Evolutionary conservation across 2,329 filamentous ascomycete species (phyloP).

Genomic region (Cladorrhinum sp.): DNA sequence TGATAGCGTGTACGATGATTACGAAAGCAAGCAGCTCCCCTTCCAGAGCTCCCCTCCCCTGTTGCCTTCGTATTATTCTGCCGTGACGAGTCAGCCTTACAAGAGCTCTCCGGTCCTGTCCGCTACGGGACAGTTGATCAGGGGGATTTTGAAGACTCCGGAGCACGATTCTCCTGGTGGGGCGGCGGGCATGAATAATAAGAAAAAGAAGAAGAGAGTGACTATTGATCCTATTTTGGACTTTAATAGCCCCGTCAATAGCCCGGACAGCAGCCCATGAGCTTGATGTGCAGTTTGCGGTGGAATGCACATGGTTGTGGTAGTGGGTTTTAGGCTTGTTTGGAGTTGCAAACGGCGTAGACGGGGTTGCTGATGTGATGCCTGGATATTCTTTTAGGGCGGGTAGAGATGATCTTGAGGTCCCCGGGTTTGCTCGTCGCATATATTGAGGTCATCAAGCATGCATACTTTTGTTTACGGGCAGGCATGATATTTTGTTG

Average conservation of each 20-base stretch:
- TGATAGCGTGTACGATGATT: neutral
- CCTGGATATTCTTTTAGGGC: too few relatives aligned
- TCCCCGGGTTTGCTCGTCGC: too few relatives aligned
- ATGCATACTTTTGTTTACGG: too few relatives aligned
- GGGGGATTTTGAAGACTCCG: slow-evolving; percentile 18
- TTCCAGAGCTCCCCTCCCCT: neutral
- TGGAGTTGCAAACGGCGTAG: too few relatives aligned
- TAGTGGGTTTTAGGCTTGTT: too few relatives aligned
- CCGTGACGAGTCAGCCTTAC: neutral
- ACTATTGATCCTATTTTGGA: neutral
- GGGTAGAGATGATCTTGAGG: too few relatives aligned
- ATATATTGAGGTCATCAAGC: too few relatives aligned
- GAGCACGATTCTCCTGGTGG: slow-evolving; percentile 2
- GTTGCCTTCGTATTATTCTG: neutral
- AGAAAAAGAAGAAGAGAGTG: slow-evolving; percentile 11
- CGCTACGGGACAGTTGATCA: slow-evolving; percentile 2
- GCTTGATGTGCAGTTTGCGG: too few relatives aligned
- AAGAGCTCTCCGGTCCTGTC: neutral
- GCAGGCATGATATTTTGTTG: too few relatives aligned
- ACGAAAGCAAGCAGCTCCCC: neutral
- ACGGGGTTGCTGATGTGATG: too few relatives aligned
- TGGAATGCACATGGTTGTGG: too few relatives aligned
- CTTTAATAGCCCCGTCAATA: neutral
- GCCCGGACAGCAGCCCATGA: too few relatives aligned
- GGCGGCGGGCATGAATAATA: neutral